Base-by-base conservation (phyloP, 805 yeast genomes). In the Saccharomycopsis sp. region DNA sequence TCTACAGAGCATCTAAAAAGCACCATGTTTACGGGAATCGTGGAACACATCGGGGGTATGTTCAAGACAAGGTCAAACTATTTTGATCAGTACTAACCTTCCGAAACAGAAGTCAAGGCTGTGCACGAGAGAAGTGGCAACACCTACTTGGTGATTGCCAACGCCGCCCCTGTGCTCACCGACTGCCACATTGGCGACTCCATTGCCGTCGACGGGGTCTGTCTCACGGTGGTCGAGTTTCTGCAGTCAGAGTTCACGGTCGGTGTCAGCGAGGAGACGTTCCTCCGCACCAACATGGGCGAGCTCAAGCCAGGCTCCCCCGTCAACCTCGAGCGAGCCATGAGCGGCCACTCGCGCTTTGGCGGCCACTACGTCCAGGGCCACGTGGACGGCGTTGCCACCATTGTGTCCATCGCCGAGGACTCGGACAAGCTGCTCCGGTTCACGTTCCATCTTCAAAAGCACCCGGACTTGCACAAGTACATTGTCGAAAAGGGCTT, bases 331-430 rank as follows among this genome's bases (percentile, higher is more conserved):
- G 99, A 92, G 59, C 69, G 99, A 45, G 99, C 99, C 0, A 86
- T 92, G 23, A 67, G 77, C 2, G 68, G 65, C 3, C 58, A 53
- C 36, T 76, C 77, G 10, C 68, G 98, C 48, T 75, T 88, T 53
- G 99, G 99, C 18, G 99, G 99, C 1, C 99, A 92, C 60, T 75
- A 89, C 49, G 99, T 92, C 2, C 98, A 92, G 54, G 99, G 98
- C 4, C 99, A 92, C 63, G 86, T 92, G 21, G 99, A 92, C 58
- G 84, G 96, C 0, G 69, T 80, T 26, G 96, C 96, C 2, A 59
- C 57, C 26, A 80, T 89, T 30, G 68, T 70, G 1, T 58, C 61
- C 0, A 67, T 61, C 20, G 60, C 50, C 7, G 62, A 71, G 1
- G 96, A 88, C 54, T 81, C 61, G n/a, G 69, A 77, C 1, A 84